Base-by-base conservation (phyloP, 2,329 filamentous ascomycete species). In the Beauveria sp. region DNA sequence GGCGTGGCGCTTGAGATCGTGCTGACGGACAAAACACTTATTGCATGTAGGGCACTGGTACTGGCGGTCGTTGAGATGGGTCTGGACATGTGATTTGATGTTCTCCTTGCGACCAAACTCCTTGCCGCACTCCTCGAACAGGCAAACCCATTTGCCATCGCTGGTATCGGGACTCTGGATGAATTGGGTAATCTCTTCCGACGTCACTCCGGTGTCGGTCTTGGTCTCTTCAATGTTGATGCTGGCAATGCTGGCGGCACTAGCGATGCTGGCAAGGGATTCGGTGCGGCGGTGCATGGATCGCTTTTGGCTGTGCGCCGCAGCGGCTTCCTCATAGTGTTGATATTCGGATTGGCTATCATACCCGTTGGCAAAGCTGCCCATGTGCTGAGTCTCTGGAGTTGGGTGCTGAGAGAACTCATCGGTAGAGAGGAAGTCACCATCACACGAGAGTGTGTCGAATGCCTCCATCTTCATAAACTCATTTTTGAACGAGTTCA, bases 71-170 rank as follows among this genome's bases (percentile, higher is more conserved):
- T 96, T 95, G 65, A 99, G 87, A 75, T 99, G 95, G 3, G 95
- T 99, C 76, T 99, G 95, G 16, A 99, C 91, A 73, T 99, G 95
- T 0, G 93, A 96, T 73, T 96, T 96, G 79, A 98, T 97, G 76
- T 99, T 98, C 74, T 99, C 95, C 74, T 97, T 96, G 67, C 95
- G 86, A n/a, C 93, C 93, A 71, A 99, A 98, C 58, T 87, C 85
- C 74, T 96, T 96, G 67, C 87, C 84, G 74, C 95, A 99, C 30
- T 86, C 87, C 9, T 91, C 81, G 62, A 78, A 93, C n/a, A 85
- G 75, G 71, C 90, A 95, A 7, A 86, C 79, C 88, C 89, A 95
- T 74, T 91, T 92, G 67, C 87, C 87, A 67, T 92, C 89, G n/a
- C 74, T 72, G 3, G 85, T 78, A 67, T 91, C 88, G 0, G 89